These are phyloP conservation scores for Tulasnella sp. DNA, from an alignment of 768 basidiomycete species.

Conservation along the genomic window DNA sequence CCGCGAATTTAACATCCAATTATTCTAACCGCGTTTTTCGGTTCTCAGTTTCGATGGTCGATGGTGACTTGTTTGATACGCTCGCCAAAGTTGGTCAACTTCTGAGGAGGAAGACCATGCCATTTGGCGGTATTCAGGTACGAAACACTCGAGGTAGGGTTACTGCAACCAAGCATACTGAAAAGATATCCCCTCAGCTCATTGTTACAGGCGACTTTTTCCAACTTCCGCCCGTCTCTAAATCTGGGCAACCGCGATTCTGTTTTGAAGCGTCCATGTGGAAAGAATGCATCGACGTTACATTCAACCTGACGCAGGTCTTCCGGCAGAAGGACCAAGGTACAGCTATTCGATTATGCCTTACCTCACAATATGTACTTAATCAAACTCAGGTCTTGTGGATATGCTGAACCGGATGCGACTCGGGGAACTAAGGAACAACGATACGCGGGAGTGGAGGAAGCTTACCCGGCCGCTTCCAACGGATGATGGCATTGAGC, in stretches of 20 bases:
- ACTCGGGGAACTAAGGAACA: slow-evolving; percentile 68
- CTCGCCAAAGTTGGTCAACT: slow-evolving; percentile 68
- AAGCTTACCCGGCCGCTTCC: slow-evolving; percentile 67
- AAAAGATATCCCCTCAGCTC: slow-evolving; percentile 54
- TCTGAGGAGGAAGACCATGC: slow-evolving; percentile 61
- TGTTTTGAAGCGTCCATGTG: slow-evolving; percentile 89
- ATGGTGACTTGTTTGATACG: slow-evolving; percentile 92
- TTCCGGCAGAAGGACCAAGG: slow-evolving; percentile 93
- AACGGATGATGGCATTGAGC: slow-evolving; percentile 79
- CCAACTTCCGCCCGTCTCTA: slow-evolving; percentile 91
- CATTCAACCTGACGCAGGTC: slow-evolving; percentile 92
- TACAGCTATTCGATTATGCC: slow-evolving; percentile 45
- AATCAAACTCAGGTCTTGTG: slow-evolving; percentile 73
- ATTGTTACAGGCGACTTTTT: slow-evolving; percentile 98
- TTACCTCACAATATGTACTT: not conserved
- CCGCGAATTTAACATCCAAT: slow-evolving; percentile 22
- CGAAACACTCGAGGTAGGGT: not conserved
- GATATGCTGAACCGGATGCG: slow-evolving; percentile 99
- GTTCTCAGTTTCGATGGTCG: slow-evolving; percentile 90
- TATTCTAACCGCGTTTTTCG: not conserved
- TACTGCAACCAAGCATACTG: not conserved
- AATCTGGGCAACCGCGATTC: slow-evolving; percentile 64
- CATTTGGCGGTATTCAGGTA: slow-evolving; percentile 96
- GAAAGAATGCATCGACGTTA: slow-evolving; percentile 72
- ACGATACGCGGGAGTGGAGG: slow-evolving; percentile 73